Conservation (phyloP, 140 eudicot species). For the Oenanthe javanica region DNA sequence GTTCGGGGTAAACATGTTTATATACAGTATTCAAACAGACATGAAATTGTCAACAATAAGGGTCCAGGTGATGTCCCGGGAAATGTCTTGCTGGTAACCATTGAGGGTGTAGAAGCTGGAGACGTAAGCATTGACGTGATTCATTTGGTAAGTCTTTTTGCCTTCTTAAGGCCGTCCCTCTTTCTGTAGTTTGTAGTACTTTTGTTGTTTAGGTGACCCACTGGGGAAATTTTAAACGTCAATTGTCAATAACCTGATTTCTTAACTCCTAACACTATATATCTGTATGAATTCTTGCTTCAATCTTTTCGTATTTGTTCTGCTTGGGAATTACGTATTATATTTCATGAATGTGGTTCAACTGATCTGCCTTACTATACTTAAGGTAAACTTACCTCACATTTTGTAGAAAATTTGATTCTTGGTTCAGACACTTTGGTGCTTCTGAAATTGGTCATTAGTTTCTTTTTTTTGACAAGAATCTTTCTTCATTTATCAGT, state of each 20-base stretch:
- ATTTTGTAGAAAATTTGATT: not conserved
- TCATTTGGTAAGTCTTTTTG: slow-evolving; percentile 44
- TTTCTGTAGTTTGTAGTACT: not conserved
- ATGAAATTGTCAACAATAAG: slow-evolving; percentile 57
- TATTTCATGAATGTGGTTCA: not conserved
- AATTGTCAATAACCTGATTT: not conserved
- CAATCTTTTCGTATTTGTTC: not conserved
- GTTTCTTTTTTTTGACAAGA: not conserved
- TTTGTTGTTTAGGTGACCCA: not conserved
- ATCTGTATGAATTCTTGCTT: not conserved
- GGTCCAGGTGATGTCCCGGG: slow-evolving; percentile 61
- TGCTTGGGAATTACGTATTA: not conserved
- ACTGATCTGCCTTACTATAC: not conserved
- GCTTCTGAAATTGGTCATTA: not conserved
- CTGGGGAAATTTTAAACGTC: not conserved
- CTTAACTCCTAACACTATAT: not conserved
- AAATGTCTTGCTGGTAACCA: slow-evolving; percentile 64
- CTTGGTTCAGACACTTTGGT: not conserved
- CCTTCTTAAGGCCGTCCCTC: not conserved
- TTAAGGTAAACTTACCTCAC: not conserved
- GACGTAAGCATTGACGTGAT: slow-evolving; percentile 62
- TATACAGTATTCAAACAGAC: slow-evolving; percentile 59
- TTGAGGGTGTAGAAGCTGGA: slow-evolving; percentile 66
- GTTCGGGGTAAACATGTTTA: slow-evolving; percentile 61
- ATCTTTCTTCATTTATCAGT: not conserved